phyloP scores from a whole-genome alignment of 2,329 filamentous ascomycete genomes.

The Aphanoascus verrucosus region DNA sequence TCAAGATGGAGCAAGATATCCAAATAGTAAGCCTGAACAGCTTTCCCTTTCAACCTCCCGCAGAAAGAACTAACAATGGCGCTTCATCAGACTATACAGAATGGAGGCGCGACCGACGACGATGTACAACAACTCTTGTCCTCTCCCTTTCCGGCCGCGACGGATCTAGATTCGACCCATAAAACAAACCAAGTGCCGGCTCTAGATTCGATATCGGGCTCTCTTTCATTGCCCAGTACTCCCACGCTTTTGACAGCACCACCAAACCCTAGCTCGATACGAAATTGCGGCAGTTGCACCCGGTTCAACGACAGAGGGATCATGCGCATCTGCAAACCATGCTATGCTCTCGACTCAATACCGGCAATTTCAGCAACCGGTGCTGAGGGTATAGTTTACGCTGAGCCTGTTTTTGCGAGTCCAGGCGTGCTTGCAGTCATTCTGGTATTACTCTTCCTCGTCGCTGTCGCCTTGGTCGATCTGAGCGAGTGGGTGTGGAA shows the following conservation, averaged over 20 bases:
- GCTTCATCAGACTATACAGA: neutral
- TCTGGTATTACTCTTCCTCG: constrained; percentile 7
- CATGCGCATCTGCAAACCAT: constrained; percentile 9
- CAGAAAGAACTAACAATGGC: neutral
- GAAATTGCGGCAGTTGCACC: constrained; percentile 1
- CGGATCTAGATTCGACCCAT: neutral
- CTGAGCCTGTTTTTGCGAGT: neutral
- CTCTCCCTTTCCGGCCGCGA: neutral
- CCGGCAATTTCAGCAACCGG: neutral
- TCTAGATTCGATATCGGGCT: neutral
- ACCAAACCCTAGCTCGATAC: neutral
- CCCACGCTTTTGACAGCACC: neutral
- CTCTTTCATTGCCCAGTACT: neutral
- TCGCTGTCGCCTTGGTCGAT: constrained; percentile 9
- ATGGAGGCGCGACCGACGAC: neutral
- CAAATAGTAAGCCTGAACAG: neutral
- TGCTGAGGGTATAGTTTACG: neutral
- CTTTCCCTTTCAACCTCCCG: neutral
- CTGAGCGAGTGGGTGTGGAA: constrained; percentile 2
- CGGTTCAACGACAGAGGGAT: neutral
- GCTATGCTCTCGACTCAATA: neutral
- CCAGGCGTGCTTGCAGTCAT: constrained; percentile 4
- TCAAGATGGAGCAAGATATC: neutral
- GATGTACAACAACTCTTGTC: neutral
- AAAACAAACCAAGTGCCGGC: neutral